These are phyloP conservation scores for Erigeron philadelphicus DNA, from an alignment of 140 eudicot genomes.

Conservation along the genomic window DNA sequence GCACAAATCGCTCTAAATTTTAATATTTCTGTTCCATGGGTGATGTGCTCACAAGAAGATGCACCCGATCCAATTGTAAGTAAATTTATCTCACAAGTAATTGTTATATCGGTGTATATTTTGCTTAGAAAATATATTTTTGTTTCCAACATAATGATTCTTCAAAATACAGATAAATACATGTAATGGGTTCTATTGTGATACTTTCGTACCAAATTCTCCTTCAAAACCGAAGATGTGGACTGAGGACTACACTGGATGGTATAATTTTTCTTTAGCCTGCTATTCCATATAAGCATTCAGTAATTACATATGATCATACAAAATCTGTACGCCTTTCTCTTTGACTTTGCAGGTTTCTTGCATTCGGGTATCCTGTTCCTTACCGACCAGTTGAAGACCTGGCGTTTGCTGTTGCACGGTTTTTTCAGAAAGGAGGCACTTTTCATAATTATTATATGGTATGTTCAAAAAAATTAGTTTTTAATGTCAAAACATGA, in stretches of 20 bases:
- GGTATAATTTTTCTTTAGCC: conserved; percentile 36
- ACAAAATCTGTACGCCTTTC: neutral
- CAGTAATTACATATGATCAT: neutral
- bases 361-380: conserved; percentile 69
- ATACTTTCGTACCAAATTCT: conserved; percentile 57
- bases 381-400: conserved; percentile 82
- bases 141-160: conserved; percentile 10
- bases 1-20: conserved; percentile 65
- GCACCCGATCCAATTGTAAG: conserved; percentile 89
- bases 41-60: conserved; percentile 74
- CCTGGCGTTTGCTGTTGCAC: conserved; percentile 75
- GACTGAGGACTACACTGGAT: conserved; percentile 80
- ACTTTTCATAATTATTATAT: conserved; percentile 79
- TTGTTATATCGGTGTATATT: neutral
- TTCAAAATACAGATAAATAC: conserved; percentile 58
- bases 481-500: neutral
- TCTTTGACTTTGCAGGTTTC: conserved; percentile 47
- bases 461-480: conserved; percentile 35
- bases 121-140: neutral
- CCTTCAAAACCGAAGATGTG: conserved; percentile 73
- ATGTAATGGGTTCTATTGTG: conserved; percentile 82
- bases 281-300: conserved; percentile 15
- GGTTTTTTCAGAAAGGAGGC: conserved; percentile 62
- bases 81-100: conserved; percentile 8
- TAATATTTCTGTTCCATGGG: conserved; percentile 79